Evolutionary conservation across 257 asterid genomes (phyloP).

Genomic region (Leonotis leonurus): DNA sequence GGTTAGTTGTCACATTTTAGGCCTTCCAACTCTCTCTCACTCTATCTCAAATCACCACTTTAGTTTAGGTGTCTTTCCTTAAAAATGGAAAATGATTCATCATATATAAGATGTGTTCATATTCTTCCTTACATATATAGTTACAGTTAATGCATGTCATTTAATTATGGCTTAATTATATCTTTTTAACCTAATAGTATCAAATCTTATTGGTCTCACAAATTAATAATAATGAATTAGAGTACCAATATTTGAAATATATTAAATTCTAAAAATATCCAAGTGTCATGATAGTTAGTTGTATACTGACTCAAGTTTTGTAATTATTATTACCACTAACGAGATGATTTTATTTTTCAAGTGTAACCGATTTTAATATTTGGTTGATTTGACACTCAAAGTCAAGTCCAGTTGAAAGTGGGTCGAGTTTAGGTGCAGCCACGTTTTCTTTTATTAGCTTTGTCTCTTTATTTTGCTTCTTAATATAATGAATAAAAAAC

Average conservation of each 20-base stretch:
- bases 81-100: neutral
- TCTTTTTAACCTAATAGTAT: no score
- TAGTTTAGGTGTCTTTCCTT: neutral
- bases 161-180: no score
- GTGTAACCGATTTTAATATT: neutral
- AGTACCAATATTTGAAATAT: neutral
- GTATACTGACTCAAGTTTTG: constrained; percentile 13
- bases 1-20: constrained; percentile 39
- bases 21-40: constrained; percentile 7
- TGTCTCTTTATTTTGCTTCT: no score
- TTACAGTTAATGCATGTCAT: no score
- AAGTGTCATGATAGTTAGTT: constrained; percentile 18
- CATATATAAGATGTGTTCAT: neutral
- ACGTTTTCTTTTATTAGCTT: constrained; percentile 35
- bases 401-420: constrained; percentile 21
- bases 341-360: neutral
- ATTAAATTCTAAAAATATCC: constrained; percentile 1
- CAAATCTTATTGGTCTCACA: constrained; percentile 16
- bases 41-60: neutral
- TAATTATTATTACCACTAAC: neutral
- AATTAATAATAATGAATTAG: constrained; percentile 8
- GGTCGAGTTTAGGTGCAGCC: constrained; percentile 23
- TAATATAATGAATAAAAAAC: no score
- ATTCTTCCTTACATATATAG: no score
- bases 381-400: constrained; percentile 8